These are phyloP conservation scores for Malus asiatica DNA, from an alignment of 306 rosid genomes.

Conservation along the genomic window DNA sequence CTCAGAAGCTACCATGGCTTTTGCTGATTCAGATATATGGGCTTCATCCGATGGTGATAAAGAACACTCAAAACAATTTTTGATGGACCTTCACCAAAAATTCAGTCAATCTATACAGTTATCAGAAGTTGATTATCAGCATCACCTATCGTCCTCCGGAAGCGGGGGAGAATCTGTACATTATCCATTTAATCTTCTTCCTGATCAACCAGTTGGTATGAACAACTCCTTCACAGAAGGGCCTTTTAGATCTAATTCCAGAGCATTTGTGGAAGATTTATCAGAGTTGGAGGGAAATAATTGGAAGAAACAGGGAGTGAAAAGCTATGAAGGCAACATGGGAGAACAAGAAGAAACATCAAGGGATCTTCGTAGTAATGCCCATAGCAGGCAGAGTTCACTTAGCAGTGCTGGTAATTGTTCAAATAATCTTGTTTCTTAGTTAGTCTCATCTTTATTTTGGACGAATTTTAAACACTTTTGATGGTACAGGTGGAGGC, in stretches of 20 bases:
- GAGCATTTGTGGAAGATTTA: constrained; percentile 38
- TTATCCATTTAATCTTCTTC: constrained; percentile 41
- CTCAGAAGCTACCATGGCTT: constrained; percentile 20
- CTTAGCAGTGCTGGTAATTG: constrained; percentile 54
- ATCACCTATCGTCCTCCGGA: constrained; percentile 38
- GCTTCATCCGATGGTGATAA: constrained; percentile 34
- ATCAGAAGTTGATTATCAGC: constrained; percentile 39
- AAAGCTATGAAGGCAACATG: constrained; percentile 31
- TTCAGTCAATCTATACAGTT: constrained; percentile 33
- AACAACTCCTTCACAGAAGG: constrained; percentile 34
- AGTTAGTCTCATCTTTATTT: neutral
- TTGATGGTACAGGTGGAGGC: constrained; percentile 49
- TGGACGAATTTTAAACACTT: constrained; percentile 5
- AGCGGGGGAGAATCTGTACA: constrained; percentile 33
- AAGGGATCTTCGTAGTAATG: constrained; percentile 35
- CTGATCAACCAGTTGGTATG: constrained; percentile 39
- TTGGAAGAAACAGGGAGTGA: constrained; percentile 37
- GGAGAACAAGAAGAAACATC: constrained; percentile 39
- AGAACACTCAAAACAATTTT: constrained; percentile 36
- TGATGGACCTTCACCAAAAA: constrained; percentile 43
- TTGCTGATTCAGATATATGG: constrained; percentile 35
- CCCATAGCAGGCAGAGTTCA: constrained; percentile 62
- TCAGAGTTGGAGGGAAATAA: constrained; percentile 39
- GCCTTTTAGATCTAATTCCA: constrained; percentile 39
- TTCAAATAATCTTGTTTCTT: neutral